Evolutionary conservation across 495 filamentous ascomycete genomes (phyloP).

Genomic region (Clavariopsis aquatica): DNA sequence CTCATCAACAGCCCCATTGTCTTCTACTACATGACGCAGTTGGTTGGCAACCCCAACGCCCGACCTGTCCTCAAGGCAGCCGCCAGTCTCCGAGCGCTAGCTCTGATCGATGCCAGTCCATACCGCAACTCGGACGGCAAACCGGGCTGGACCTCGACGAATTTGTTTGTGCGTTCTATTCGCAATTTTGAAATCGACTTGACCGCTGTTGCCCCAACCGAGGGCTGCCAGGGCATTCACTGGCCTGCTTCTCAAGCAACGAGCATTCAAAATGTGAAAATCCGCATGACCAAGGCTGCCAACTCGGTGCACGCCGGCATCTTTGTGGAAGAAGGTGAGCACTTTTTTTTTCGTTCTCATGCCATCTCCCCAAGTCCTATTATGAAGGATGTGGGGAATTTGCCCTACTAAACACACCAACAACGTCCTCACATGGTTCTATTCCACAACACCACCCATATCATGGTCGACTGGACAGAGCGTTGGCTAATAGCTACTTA

Average conservation of each 20-base stretch:
- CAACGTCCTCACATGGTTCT: too few species aligned
- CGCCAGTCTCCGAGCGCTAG: slow-evolving; percentile 42
- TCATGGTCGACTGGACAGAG: neutral
- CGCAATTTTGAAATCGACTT: slow-evolving; percentile 50
- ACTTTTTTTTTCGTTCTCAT: too few species aligned
- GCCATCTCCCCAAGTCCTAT: too few species aligned
- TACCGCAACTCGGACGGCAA: slow-evolving; percentile 46
- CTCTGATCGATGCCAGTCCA: slow-evolving; percentile 44
- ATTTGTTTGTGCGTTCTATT: slow-evolving; percentile 50
- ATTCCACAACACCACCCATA: too few species aligned
- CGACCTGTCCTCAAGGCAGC: slow-evolving; percentile 46
- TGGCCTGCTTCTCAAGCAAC: slow-evolving; percentile 53
- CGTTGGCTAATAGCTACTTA: slow-evolving; percentile 4
- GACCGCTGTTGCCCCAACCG: slow-evolving; percentile 33
- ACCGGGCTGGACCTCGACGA: slow-evolving; percentile 40
- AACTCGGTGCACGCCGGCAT: slow-evolving; percentile 44
- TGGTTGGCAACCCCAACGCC: slow-evolving; percentile 47
- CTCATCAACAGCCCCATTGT: slow-evolving; percentile 37
- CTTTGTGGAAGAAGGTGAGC: slow-evolving; percentile 50
- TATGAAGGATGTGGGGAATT: too few species aligned
- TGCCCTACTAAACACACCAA: too few species aligned
- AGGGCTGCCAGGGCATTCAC: slow-evolving; percentile 42
- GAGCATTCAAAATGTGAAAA: slow-evolving; percentile 46
- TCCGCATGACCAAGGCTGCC: slow-evolving; percentile 41
- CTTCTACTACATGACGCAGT: slow-evolving; percentile 47